phyloP scores from a whole-genome alignment of 2,329 filamentous ascomycete genomes.

The Fusarium annulatum region DNA sequence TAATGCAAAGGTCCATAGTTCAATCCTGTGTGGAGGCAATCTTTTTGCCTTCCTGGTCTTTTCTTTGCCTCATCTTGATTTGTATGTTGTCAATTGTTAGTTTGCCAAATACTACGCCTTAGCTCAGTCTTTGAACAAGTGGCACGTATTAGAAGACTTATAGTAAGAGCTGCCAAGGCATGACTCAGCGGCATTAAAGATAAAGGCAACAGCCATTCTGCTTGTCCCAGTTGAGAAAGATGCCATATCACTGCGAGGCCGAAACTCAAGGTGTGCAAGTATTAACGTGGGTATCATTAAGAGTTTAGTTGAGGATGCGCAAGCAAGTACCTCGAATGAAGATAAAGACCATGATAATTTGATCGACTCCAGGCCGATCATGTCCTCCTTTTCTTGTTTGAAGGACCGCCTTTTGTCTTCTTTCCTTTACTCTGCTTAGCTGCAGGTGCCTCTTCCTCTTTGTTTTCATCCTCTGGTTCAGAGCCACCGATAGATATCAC shows the following conservation, averaged over 20 bases:
- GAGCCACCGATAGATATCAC: constrained; percentile 46
- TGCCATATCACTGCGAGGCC: not conserved
- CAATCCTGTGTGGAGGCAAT: constrained; percentile 39
- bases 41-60: not conserved
- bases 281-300: constrained; percentile 44
- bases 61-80: not conserved
- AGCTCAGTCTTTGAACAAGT: not conserved
- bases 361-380: constrained; percentile 29
- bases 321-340: constrained; percentile 34
- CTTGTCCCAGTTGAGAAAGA: not conserved
- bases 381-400: constrained; percentile 44
- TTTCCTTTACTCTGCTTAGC: constrained; percentile 34
- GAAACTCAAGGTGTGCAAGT: not conserved
- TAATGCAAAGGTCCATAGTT: constrained; percentile 42
- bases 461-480: constrained; percentile 44
- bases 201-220: not conserved
- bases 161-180: not conserved
- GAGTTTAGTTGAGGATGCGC: constrained; percentile 21
- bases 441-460: constrained; percentile 24
- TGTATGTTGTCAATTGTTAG: no score
- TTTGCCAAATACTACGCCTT: not conserved
- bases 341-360: constrained; percentile 19
- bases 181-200: not conserved
- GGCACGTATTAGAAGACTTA: not conserved
- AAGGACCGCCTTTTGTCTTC: constrained; percentile 29